Base-by-base conservation (phyloP, 768 basidiomycete genomes). In the Candolleomyces eurysporus region DNA sequence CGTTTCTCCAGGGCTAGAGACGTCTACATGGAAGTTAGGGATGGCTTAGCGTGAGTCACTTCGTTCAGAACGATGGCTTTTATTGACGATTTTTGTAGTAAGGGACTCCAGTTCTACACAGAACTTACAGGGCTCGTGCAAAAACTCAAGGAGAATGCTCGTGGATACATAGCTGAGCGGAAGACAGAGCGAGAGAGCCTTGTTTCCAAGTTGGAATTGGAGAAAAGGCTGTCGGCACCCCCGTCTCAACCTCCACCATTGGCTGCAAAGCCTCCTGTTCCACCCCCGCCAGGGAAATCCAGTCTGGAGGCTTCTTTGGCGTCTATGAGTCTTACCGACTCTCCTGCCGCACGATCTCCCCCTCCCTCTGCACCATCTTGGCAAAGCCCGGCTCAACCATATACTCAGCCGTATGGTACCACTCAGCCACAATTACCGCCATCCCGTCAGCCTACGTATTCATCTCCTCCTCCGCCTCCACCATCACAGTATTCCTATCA, bases 91-190 rank as follows among this genome's bases (percentile, higher is more conserved):
- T 36, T 48, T 13, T 65, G 64, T 70, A 94, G 92, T 13, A 96
- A 95, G 71, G 96, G 96, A 0, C 77, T 94, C 1, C 86, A 90
- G 48, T 99, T 96, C 74, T 98, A 99, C 71, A 80, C 79, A 6
- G 92, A 96, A 64, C 81, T 98, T 14, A 82, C 79, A 0, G 85
- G 86, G 17, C 73, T 96, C 42, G 79, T 86, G 11, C 67, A 75
- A 0, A 82, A 80, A 8, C 81, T 98, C 5, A 76, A 80, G 40
- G 73, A 79, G 4, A 87, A 86, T 59, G 82, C 85, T 3, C 83
- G 79, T 54, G 74, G 78, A 0, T 97, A 90, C 68, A 77, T 94
- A 8, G 74, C 81, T 0, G 77, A 82, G 17, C 80, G 96, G 31
- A 82, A 79, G 8, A 73, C 78, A 0, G 95, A 98, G 70, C 82